A percentile compares a stretch with the other conserved stretches of the same genome.
phyloP scores from a whole-genome alignment of 495 filamentous ascomycete species.

The Hypomontagnella submonticulosa region DNA sequence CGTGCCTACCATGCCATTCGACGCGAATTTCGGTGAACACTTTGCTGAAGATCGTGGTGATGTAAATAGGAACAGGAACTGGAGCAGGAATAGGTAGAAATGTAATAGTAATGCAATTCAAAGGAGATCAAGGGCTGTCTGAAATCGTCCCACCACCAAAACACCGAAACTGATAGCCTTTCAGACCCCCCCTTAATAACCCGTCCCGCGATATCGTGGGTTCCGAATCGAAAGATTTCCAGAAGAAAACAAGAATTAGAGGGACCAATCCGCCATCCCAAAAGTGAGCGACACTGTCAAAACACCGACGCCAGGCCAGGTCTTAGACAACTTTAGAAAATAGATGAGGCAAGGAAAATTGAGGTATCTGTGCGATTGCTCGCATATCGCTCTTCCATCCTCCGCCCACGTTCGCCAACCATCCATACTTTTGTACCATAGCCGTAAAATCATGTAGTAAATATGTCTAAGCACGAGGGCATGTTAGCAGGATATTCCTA shows the following conservation, averaged over 20 bases:
- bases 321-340: slow-evolving; percentile 20
- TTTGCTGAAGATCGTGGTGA: slow-evolving; percentile 6
- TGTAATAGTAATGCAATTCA: slow-evolving; percentile 25
- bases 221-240: slow-evolving; percentile 22
- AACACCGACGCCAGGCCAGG: slow-evolving; percentile 37
- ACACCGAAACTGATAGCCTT: slow-evolving; percentile 10
- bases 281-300: slow-evolving; percentile 11
- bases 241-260: slow-evolving; percentile 7
- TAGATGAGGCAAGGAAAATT: slow-evolving; percentile 24
- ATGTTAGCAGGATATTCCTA: slow-evolving; percentile 21
- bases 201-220: slow-evolving; percentile 10
- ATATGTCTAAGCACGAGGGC: slow-evolving; percentile 6
- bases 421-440: slow-evolving; percentile 13
- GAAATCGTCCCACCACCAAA: slow-evolving; percentile 22
- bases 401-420: slow-evolving; percentile 1
- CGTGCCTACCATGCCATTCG: slow-evolving; percentile 38
- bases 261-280: slow-evolving; percentile 15
- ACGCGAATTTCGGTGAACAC: slow-evolving; percentile 39
- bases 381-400: slow-evolving; percentile 39
- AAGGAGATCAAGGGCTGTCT: slow-evolving; percentile 37
- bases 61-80: background rate
- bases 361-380: slow-evolving; percentile 44
- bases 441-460: background rate
- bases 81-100: background rate
- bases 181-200: slow-evolving; percentile 13